Evolutionary conservation across 352 stramenopile species (phyloP).

Genomic region (Phytophthora pluvialis): DNA sequence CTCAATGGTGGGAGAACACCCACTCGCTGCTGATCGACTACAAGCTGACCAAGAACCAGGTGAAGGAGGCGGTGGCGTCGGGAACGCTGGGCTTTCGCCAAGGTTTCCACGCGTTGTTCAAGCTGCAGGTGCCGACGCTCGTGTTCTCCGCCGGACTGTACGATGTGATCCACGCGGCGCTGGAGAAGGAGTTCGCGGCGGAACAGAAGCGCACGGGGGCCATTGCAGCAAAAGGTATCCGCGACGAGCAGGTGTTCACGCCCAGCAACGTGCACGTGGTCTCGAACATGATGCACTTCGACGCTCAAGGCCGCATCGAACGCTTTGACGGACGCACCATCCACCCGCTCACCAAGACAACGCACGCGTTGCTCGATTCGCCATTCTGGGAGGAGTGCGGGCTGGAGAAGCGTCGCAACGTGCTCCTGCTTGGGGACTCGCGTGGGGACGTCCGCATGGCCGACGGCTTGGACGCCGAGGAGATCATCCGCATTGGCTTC

Average conservation of each 20-base stretch:
- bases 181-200: slow-evolving; percentile 52
- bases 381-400: slow-evolving; percentile 61
- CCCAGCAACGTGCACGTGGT: slow-evolving; percentile 72
- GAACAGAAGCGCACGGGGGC: slow-evolving; percentile 17
- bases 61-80: slow-evolving; percentile 39
- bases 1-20: slow-evolving; percentile 59
- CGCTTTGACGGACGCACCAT: slow-evolving; percentile 69
- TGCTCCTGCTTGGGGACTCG: slow-evolving; percentile 73
- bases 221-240: neutral
- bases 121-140: slow-evolving; percentile 53
- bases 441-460: slow-evolving; percentile 63
- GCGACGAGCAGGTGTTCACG: slow-evolving; percentile 12
- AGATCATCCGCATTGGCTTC: slow-evolving; percentile 71
- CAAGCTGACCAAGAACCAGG: slow-evolving; percentile 50
- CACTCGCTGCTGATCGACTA: slow-evolving; percentile 55
- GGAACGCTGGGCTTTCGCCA: slow-evolving; percentile 36
- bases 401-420: slow-evolving; percentile 61
- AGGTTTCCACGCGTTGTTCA: slow-evolving; percentile 59
- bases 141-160: slow-evolving; percentile 66
- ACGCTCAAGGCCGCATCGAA: slow-evolving; percentile 45
- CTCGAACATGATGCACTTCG: slow-evolving; percentile 81
- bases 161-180: slow-evolving; percentile 57
- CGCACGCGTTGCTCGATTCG: slow-evolving; percentile 59
- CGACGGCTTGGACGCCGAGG: slow-evolving; percentile 55
- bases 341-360: slow-evolving; percentile 82